A percentile compares a stretch with the other conserved stretches of the same genome.
phyloP scores from a whole-genome alignment of 2,329 filamentous ascomycete species.

The Helminthosporium solani region DNA sequence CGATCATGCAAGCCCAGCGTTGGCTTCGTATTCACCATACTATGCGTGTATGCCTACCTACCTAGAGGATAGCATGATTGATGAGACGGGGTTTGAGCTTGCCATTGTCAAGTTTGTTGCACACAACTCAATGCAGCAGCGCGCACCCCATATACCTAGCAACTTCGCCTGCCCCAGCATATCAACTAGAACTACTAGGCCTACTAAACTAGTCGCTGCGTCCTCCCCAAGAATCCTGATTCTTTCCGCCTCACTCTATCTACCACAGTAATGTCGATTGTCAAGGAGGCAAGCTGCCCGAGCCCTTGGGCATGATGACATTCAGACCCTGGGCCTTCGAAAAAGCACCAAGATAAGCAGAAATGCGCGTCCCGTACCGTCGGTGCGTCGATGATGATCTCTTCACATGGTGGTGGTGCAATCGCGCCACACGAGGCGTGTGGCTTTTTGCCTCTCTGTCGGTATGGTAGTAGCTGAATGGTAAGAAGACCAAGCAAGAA shows the following conservation, averaged over 20 bases:
- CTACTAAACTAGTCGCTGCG: background rate
- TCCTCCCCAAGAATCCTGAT: background rate
- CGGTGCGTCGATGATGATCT: background rate
- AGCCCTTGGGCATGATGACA: background rate
- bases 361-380: background rate
- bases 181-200: too few species aligned
- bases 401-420: background rate
- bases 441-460: too few species aligned
- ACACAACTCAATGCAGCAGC: too few species aligned
- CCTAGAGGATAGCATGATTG: too few species aligned
- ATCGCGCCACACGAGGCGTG: background rate
- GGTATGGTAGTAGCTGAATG: too few species aligned
- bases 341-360: background rate
- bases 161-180: background rate
- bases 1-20: constrained; percentile 1
- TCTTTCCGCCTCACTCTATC: background rate
- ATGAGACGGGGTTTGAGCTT: background rate
- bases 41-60: background rate
- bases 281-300: background rate
- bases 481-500: too few species aligned
- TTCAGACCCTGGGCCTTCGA: background rate
- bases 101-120: background rate
- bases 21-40: background rate
- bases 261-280: background rate
- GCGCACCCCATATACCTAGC: too few species aligned